These are phyloP conservation scores for Calonectria hawksworthii DNA, from an alignment of 2,329 filamentous ascomycete genomes.

Conservation along the genomic window DNA sequence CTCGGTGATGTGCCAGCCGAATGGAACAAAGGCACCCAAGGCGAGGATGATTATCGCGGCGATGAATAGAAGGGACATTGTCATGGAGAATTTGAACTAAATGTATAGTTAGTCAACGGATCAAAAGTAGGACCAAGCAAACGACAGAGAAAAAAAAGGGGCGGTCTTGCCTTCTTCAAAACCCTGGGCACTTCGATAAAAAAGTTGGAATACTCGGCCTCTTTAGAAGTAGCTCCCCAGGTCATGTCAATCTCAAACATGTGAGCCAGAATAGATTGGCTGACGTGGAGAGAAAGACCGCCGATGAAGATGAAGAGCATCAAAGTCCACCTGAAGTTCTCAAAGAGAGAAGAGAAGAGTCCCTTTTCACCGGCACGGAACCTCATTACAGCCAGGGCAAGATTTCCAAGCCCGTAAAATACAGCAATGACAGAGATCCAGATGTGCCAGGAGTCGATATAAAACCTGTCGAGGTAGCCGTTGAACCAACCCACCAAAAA, in stretches of 20 bases:
- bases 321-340: constrained; percentile 82
- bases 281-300: constrained; percentile 84
- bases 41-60: constrained; percentile 75
- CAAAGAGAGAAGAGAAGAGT: constrained; percentile 69
- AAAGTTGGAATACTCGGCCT: constrained; percentile 85
- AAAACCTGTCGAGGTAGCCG: constrained; percentile 84
- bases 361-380: constrained; percentile 77
- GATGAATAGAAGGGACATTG: constrained; percentile 71
- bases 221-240: constrained; percentile 89
- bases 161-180: constrained; percentile 78
- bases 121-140: neutral
- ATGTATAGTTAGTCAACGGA: constrained; percentile 33
- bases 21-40: constrained; percentile 73
- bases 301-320: constrained; percentile 86
- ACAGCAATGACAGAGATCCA: constrained; percentile 86
- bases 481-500: constrained; percentile 84
- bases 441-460: constrained; percentile 82
- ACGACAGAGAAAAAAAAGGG: constrained; percentile 38
- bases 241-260: constrained; percentile 90
- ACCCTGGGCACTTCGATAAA: constrained; percentile 88
- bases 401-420: constrained; percentile 81
- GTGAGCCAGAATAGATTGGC: constrained; percentile 83
- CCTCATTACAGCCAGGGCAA: constrained; percentile 79
- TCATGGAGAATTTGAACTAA: constrained; percentile 80
- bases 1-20: constrained; percentile 76